Conservation (phyloP, 495 filamentous ascomycete species). For the Acidiella bohemica region DNA sequence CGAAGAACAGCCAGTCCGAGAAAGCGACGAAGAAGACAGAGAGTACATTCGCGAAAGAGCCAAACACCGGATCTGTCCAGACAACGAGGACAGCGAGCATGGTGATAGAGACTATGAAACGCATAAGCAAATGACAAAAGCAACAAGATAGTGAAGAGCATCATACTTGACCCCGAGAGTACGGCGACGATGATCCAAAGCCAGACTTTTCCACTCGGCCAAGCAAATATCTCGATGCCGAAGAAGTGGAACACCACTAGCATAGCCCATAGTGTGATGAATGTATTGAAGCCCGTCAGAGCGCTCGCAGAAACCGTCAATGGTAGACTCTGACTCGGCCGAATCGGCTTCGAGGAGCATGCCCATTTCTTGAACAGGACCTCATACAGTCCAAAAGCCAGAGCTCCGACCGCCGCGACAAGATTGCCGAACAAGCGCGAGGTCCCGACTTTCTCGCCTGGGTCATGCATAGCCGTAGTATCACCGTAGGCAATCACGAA, state of each 20-base stretch:
- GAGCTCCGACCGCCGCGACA: slow-evolving; percentile 13
- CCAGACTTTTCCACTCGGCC: slow-evolving; percentile 7
- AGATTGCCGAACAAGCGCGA: slow-evolving; percentile 16
- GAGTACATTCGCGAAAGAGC: slow-evolving; percentile 16
- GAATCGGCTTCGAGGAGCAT: slow-evolving; percentile 12
- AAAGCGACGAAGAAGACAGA: slow-evolving; percentile 18
- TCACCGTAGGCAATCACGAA: slow-evolving; percentile 20
- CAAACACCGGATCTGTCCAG: slow-evolving; percentile 20
- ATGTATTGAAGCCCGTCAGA: slow-evolving; percentile 17
- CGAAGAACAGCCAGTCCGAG: slow-evolving; percentile 16
- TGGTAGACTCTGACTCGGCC: slow-evolving; percentile 7
- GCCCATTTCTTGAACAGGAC: slow-evolving; percentile 23
- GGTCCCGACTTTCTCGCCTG: slow-evolving; percentile 4
- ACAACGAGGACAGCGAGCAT: slow-evolving; percentile 14
- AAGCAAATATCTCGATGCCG: slow-evolving; percentile 13
- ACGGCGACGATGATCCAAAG: slow-evolving; percentile 14
- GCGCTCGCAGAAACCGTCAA: slow-evolving; percentile 15
- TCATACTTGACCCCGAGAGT: slow-evolving; percentile 11
- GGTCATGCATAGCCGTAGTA: slow-evolving; percentile 8
- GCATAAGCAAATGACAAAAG: background rate
- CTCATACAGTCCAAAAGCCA: slow-evolving; percentile 19
- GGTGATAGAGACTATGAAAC: slow-evolving; percentile 12
- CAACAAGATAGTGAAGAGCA: background rate
- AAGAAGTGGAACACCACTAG: slow-evolving; percentile 14
- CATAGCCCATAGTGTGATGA: slow-evolving; percentile 10